Percentiles rank a stretch among this genome's conserved stretches.
phyloP scores from a whole-genome alignment of 1,284 basidiomycete genomes.

The Trichosporon coremiiforme region DNA sequence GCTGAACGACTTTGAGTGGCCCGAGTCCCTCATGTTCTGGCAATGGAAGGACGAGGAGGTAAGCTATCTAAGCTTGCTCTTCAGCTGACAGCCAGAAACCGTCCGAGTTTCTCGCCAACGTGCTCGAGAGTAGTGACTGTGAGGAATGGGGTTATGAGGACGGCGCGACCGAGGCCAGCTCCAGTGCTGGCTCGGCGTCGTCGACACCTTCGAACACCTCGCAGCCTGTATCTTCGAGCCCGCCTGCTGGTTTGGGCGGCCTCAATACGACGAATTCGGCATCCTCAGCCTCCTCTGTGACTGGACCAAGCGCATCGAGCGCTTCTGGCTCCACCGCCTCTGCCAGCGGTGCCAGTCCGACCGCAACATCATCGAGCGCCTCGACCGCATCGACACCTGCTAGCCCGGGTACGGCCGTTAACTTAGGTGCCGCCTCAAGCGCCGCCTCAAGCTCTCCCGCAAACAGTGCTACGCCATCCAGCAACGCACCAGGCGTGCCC shows the following conservation, averaged over 20 bases:
- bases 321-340: too few relatives aligned
- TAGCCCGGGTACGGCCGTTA: neutral
- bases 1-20: conserved; percentile 44
- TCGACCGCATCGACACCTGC: neutral
- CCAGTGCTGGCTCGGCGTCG: neutral
- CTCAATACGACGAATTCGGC: too few relatives aligned
- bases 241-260: neutral
- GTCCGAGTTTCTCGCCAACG: conserved; percentile 1
- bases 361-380: neutral
- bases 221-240: neutral
- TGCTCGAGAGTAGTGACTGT: neutral
- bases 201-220: neutral
- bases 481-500: too few relatives aligned
- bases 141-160: neutral
- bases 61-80: neutral
- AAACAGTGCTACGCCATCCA: too few relatives aligned
- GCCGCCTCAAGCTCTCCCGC: too few relatives aligned
- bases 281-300: too few relatives aligned
- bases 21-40: conserved; percentile 57
- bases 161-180: neutral
- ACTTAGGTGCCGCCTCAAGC: neutral
- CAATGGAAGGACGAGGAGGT: conserved; percentile 40
- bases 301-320: neutral
- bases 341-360: too few relatives aligned
- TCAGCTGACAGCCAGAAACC: neutral